These are phyloP conservation scores for Pseudogymnoascus sp. DNA, from an alignment of 2,329 filamentous ascomycete species.

Conservation along the genomic window DNA sequence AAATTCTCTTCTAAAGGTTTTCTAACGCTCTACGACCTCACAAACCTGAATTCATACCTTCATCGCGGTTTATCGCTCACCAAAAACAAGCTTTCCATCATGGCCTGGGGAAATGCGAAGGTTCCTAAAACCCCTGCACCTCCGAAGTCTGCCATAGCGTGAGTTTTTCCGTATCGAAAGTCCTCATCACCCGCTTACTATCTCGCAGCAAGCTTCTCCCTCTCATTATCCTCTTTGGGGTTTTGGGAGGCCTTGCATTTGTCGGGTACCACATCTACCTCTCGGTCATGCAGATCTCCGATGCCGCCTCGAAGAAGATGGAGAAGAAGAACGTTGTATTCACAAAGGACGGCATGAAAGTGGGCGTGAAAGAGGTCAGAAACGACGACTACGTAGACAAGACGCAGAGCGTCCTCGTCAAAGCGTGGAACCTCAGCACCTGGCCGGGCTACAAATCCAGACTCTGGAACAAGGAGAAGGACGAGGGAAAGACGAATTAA, in stretches of 20 bases:
- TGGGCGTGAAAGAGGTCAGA: slow-evolving; percentile 60
- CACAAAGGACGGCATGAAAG: slow-evolving; percentile 64
- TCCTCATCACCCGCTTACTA: background rate
- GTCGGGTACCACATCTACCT: slow-evolving; percentile 67
- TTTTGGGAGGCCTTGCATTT: slow-evolving; percentile 51
- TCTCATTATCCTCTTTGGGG: slow-evolving; percentile 52
- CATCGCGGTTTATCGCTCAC: slow-evolving; percentile 8
- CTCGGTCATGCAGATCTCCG: slow-evolving; percentile 55
- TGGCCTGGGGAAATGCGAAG: slow-evolving; percentile 27
- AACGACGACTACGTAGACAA: slow-evolving; percentile 65
- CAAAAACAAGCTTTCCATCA: slow-evolving; percentile 19
- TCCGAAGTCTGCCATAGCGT: slow-evolving; percentile 27
- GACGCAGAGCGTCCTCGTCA: slow-evolving; percentile 61
- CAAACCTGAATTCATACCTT: background rate
- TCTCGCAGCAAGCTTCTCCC: slow-evolving; percentile 48
- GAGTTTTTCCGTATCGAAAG: slow-evolving; percentile 7
- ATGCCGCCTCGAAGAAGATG: slow-evolving; percentile 59
- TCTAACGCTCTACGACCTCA: background rate
- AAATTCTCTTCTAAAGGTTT: background rate
- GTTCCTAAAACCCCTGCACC: slow-evolving; percentile 22
- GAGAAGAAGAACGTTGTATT: slow-evolving; percentile 68
- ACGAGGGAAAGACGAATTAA: slow-evolving; percentile 26
- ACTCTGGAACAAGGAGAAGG: slow-evolving; percentile 30
- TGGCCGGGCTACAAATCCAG: slow-evolving; percentile 28
- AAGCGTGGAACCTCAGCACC: slow-evolving; percentile 52